Percentiles rank a stretch among this genome's conserved stretches.
These are phyloP conservation scores for Periconia digitata DNA, from an alignment of 2,329 filamentous ascomycete genomes.

Conservation along the genomic window DNA sequence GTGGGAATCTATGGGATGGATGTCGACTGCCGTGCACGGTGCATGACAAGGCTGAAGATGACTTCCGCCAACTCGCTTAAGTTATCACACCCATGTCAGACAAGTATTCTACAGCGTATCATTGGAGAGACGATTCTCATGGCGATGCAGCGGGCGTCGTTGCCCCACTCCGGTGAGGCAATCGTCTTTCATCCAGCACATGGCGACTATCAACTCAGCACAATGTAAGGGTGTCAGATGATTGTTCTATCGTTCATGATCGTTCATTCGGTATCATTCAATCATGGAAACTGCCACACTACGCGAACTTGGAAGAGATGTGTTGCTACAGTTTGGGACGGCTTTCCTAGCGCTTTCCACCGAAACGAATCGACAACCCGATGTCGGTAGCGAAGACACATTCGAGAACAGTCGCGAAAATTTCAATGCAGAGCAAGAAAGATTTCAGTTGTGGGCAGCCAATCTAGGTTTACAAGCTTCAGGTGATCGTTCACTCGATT, in stretches of 20 bases:
- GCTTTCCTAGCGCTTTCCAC: not conserved
- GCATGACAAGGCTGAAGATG: not conserved
- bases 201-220: not conserved
- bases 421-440: not conserved
- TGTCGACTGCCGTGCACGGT: not conserved
- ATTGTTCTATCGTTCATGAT: no score
- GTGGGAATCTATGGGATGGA: not conserved
- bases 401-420: not conserved
- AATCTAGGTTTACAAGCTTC: not conserved
- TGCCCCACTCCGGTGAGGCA: not conserved
- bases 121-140: not conserved
- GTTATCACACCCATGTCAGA: not conserved
- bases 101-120: no score
- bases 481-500: not conserved
- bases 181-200: not conserved
- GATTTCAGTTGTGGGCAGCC: not conserved
- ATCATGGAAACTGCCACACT: not conserved
- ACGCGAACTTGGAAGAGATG: not conserved
- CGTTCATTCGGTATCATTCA: not conserved
- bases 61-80: not conserved
- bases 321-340: not conserved
- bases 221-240: not conserved
- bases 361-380: not conserved
- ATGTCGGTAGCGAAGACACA: not conserved
- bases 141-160: not conserved